A percentile compares a stretch with the other conserved stretches of the same genome.
Evolutionary conservation across 176 grass and related monocot species (phyloP).

Genomic region (Rhynchospora tenuis): DNA sequence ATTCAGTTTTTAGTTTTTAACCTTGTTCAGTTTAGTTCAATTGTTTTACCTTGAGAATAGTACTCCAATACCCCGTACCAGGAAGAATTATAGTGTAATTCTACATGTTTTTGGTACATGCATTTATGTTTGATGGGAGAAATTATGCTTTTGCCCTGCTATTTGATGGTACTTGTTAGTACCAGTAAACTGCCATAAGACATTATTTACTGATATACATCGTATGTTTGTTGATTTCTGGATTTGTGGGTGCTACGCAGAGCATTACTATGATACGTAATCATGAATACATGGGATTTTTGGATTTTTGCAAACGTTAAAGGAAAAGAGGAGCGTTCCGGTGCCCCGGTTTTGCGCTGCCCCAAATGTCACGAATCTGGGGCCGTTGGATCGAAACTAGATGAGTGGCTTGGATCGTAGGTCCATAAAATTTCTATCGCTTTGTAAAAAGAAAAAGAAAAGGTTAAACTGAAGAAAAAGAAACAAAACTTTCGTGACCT

Average conservation of each 20-base stretch:
- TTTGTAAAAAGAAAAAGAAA: background rate
- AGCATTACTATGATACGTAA: constrained; percentile 76
- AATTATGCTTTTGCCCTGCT: background rate
- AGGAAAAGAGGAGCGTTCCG: constrained; percentile 8
- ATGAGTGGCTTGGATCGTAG: no score
- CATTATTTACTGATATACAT: background rate
- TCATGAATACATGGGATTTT: constrained; percentile 88
- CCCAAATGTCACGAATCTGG: no score
- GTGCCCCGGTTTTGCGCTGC: no score
- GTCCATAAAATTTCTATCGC: no score
- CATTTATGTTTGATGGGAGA: background rate
- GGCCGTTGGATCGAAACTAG: no score
- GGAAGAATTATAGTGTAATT: background rate
- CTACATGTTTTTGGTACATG: background rate
- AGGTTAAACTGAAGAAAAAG: no score
- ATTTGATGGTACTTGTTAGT: background rate
- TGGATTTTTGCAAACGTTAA: constrained; percentile 54
- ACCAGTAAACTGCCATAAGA: background rate
- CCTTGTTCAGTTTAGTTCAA: background rate
- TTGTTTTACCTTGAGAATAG: background rate
- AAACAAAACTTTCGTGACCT: no score
- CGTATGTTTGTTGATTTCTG: constrained; percentile 33
- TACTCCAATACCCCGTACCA: background rate
- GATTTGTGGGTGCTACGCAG: constrained; percentile 69
- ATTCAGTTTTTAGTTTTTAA: background rate